Evolutionary conservation across 768 basidiomycete species (phyloP), one percentile per base, ranked within the genome.

Genomic region (Collybiopsis luxurians): DNA sequence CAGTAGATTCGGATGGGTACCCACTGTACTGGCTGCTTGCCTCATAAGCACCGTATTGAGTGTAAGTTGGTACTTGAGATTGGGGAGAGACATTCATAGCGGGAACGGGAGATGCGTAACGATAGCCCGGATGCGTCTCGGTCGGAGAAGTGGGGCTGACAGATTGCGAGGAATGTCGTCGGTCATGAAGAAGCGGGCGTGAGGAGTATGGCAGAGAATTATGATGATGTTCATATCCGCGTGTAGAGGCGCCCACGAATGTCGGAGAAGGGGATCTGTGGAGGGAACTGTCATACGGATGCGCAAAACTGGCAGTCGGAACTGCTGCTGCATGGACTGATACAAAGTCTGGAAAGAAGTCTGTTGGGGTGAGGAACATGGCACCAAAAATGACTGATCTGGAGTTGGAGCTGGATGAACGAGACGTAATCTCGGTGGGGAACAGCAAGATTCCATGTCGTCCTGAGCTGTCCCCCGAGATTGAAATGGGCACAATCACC

Each of bases 371-470:
- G 45, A 80, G 72, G 59, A 82, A 81, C 28, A 83, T 62, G 4
- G 78, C 81, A 39, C 81, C 81, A 55, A 82, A 74, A 21, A 83
- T 73, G 44, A 82, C 64, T 19, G 78, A 76, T 56, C 75, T 79
- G 1, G 81, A 80, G 60, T 80, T 79, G 51, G 74, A 73, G 31
- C 31, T 13, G 31, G 31, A 34, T 34, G 31, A 34, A 34, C 31
- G 31, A 13, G 31, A 6, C 31, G 5, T 34, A 13, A 34, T 13
- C 31, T 34, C 31, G 28, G 79, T 74, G 39, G 82, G 81, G 58
- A 78, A 79, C 48, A 84, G 75, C 39, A 84, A 72, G 62, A 86
- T 75, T 47, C 81, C 81, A 57, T 78, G 75, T 36, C 79, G 51
- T 19, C 30, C 21, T 36, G 57, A 15, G 24, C 24, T 42, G 19